Conservation (phyloP, 176 grass and related monocot genomes). For the Zoysia pacifica region DNA sequence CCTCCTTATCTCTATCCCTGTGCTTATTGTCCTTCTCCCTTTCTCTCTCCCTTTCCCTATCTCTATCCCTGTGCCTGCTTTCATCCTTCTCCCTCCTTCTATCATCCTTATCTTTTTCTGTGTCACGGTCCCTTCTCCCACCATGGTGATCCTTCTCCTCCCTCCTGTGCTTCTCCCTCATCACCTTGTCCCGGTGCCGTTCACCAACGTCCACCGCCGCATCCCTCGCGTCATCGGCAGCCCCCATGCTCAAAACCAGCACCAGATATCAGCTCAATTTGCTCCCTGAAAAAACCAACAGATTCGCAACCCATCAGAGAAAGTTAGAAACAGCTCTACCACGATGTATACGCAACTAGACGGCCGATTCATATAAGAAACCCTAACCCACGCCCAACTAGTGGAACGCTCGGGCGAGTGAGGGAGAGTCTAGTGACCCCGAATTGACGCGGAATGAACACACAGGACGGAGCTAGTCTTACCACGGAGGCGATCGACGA, state of each 20-base stretch:
- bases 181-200: conserved; percentile 51
- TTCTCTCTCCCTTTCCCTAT: conserved; percentile 24
- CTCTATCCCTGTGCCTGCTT: conserved; percentile 36
- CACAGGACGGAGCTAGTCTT: background rate
- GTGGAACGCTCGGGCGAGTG: background rate
- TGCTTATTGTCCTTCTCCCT: conserved; percentile 54
- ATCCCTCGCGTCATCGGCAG: conserved; percentile 42
- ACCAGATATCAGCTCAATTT: background rate
- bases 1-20: conserved; percentile 41
- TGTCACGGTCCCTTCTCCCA: conserved; percentile 51
- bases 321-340: background rate
- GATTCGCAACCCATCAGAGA: background rate
- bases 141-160: conserved; percentile 55
- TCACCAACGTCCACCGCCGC: conserved; percentile 42
- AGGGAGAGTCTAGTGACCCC: background rate
- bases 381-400: background rate
- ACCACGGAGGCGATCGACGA: background rate
- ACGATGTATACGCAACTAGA: background rate
- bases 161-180: conserved; percentile 50
- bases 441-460: background rate
- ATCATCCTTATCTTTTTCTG: conserved; percentile 54
- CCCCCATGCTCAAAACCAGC: conserved; percentile 41
- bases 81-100: conserved; percentile 53
- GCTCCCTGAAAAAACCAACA: background rate
- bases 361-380: background rate